These are phyloP conservation scores for Fusarium pseudonygamai DNA, from an alignment of 2,329 filamentous ascomycete species.

Conservation along the genomic window DNA sequence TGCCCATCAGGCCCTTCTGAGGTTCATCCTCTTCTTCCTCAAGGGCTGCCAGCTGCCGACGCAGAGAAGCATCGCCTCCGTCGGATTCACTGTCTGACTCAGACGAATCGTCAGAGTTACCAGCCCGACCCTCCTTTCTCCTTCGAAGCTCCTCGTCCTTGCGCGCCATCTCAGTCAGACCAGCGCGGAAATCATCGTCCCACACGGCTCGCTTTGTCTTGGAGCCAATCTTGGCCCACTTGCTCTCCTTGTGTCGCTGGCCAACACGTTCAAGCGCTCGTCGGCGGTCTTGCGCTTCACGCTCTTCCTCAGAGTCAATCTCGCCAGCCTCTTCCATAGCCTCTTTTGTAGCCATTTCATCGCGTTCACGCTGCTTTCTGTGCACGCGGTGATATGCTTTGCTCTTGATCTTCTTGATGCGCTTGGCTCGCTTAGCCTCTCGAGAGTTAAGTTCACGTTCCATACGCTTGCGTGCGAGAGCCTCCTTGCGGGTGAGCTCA, in stretches of 20 bases:
- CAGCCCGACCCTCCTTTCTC: conserved; percentile 77
- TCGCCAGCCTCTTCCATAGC: conserved; percentile 66
- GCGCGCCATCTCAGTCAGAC: conserved; percentile 82
- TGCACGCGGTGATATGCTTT: conserved; percentile 94
- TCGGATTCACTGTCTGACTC: conserved; percentile 65
- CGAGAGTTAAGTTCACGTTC: conserved; percentile 87
- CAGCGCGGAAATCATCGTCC: conserved; percentile 86
- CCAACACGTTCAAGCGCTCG: conserved; percentile 88
- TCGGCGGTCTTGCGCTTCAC: conserved; percentile 73
- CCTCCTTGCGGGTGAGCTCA: conserved; percentile 74
- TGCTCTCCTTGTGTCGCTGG: conserved; percentile 85
- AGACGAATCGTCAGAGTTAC: conserved; percentile 61
- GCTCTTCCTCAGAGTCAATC: conserved; percentile 72
- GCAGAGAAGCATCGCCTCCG: conserved; percentile 63
- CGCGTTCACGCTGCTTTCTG: conserved; percentile 72
- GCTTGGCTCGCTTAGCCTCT: conserved; percentile 87
- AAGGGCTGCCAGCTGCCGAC: conserved; percentile 56
- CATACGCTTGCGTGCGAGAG: conserved; percentile 78
- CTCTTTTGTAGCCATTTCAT: conserved; percentile 63
- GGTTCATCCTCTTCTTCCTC: conserved; percentile 61
- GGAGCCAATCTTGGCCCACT: conserved; percentile 88
- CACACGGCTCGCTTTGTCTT: conserved; percentile 82
- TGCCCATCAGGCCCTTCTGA: conserved; percentile 75
- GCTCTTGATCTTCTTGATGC: conserved; percentile 99
- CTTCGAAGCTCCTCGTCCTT: conserved; percentile 83